Evolutionary conservation across 441 rosid genomes (phyloP).

Genomic region (Pelargonium myrrhifolium): DNA sequence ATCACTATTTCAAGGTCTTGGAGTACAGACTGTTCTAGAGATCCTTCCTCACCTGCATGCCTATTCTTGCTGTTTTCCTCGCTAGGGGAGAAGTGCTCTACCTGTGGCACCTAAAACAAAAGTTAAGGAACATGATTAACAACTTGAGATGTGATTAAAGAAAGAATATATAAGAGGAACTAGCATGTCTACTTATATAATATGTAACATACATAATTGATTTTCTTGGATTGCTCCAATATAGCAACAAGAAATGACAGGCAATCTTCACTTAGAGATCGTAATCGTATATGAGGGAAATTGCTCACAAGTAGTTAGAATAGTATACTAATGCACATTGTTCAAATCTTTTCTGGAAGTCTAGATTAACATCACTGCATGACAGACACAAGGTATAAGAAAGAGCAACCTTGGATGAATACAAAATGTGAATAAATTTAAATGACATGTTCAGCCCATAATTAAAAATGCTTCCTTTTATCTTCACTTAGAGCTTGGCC

Average conservation of each 20-base stretch:
- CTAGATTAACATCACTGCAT: not conserved
- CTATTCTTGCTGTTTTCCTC: conserved; percentile 20
- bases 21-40: conserved; percentile 53
- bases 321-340: not conserved
- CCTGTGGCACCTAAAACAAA: not conserved
- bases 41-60: conserved; percentile 25
- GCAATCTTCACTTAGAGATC: not conserved
- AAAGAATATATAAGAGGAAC: not conserved
- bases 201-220: too few species aligned
- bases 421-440: not conserved
- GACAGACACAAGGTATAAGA: not conserved
- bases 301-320: too few species aligned
- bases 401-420: not conserved
- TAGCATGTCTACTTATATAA: not conserved
- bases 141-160: not conserved
- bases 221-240: not conserved
- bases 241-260: not conserved
- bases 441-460: not conserved
- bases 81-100: conserved; percentile 13
- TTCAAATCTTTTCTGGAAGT: not conserved
- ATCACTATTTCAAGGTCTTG: conserved; percentile 63
- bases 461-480: too few species aligned
- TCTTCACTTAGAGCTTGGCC: not conserved
- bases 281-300: too few species aligned
- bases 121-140: not conserved